Evolutionary conservation across 768 basidiomycete genomes (phyloP).

Genomic region (Pholiota molesta): DNA sequence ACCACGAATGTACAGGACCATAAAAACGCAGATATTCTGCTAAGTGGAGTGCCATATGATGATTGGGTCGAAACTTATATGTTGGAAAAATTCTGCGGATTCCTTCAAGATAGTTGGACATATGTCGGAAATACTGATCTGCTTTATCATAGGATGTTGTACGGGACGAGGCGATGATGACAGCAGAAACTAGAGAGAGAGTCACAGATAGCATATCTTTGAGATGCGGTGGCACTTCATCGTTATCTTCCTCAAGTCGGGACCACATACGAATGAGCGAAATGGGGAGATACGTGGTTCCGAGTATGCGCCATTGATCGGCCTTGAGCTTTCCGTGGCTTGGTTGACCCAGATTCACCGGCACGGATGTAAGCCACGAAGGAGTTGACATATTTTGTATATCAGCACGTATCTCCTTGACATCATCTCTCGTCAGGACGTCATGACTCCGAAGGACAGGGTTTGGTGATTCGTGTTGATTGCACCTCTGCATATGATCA

Average conservation of each 20-base stretch:
- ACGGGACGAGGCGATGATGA: constrained; percentile 27
- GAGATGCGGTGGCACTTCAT: background rate
- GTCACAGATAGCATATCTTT: constrained; percentile 23
- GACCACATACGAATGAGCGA: constrained; percentile 37
- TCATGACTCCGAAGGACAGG: background rate
- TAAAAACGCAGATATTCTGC: constrained; percentile 36
- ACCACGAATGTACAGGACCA: constrained; percentile 22
- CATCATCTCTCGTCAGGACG: constrained; percentile 11
- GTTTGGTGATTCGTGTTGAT: background rate
- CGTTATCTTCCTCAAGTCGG: background rate
- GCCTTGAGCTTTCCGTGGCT: constrained; percentile 33
- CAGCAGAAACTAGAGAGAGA: constrained; percentile 20
- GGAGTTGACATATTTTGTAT: constrained; percentile 26
- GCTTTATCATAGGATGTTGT: constrained; percentile 12
- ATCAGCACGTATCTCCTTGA: constrained; percentile 26
- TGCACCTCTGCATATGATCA: background rate
- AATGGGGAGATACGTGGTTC: constrained; percentile 33
- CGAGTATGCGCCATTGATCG: constrained; percentile 39
- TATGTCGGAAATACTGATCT: constrained; percentile 14
- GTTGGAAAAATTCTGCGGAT: background rate
- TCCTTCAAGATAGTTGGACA: constrained; percentile 26
- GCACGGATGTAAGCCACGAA: constrained; percentile 26
- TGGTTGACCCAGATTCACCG: constrained; percentile 23
- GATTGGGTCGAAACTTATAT: background rate
- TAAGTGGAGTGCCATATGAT: constrained; percentile 36